Evolutionary conservation across 169 alveolate species (phyloP).

Genomic region (Babesia sp.): DNA sequence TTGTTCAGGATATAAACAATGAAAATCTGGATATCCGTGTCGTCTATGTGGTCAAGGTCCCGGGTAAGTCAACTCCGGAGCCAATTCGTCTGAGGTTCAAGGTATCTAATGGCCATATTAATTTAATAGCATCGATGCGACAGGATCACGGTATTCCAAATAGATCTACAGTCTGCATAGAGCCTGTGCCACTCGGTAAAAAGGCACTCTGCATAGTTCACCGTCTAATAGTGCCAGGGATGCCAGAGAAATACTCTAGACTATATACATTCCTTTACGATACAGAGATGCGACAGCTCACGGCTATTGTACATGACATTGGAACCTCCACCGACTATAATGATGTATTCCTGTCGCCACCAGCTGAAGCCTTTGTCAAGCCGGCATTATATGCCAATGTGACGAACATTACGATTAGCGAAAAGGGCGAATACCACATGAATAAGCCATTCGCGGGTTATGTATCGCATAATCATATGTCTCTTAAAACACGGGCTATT

Average conservation of each 20-base stretch:
- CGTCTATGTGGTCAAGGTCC: neutral
- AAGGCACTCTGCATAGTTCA: conserved; percentile 5
- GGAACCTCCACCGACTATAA: neutral
- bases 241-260: neutral
- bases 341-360: neutral
- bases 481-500: neutral
- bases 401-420: neutral
- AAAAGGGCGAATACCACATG: neutral
- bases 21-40: neutral
- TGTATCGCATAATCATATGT: neutral
- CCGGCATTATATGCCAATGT: neutral
- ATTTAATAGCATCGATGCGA: neutral
- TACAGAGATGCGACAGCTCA: conserved; percentile 1
- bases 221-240: neutral
- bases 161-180: neutral
- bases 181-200: neutral
- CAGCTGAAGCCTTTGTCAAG: neutral
- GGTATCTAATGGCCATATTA: neutral
- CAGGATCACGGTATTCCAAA: neutral
- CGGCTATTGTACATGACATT: neutral
- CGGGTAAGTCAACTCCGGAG: neutral
- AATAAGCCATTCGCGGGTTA: neutral
- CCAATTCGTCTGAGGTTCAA: neutral
- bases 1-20: neutral
- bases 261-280: conserved; percentile 17